These are phyloP conservation scores for Diaporthe humulicola DNA, from an alignment of 2,329 filamentous ascomycete genomes.

Conservation along the genomic window DNA sequence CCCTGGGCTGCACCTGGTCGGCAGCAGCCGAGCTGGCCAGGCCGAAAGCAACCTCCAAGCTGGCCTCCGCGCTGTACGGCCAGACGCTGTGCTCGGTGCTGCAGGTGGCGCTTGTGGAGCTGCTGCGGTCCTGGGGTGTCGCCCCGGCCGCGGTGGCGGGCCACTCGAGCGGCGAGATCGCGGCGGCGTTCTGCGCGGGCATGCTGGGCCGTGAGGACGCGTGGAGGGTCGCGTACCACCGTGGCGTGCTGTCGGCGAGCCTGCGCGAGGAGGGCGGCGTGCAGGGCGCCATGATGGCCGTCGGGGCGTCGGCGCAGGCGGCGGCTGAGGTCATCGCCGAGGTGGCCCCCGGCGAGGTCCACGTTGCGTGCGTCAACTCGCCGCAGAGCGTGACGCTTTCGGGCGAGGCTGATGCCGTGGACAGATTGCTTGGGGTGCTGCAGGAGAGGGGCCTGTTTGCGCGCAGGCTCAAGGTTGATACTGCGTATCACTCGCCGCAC, in stretches of 20 bases:
- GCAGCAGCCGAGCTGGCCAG: constrained; percentile 17
- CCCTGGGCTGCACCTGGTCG: constrained; percentile 29
- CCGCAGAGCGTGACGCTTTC: constrained; percentile 48
- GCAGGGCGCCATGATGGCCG: constrained; percentile 41
- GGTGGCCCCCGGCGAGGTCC: constrained; percentile 35
- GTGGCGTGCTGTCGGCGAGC: constrained; percentile 29
- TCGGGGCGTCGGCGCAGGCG: constrained; percentile 30
- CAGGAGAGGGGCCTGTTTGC: constrained; percentile 46
- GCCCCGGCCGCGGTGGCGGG: constrained; percentile 45
- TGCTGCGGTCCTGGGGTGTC: constrained; percentile 45
- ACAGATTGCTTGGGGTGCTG: constrained; percentile 38
- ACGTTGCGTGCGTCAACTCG: constrained; percentile 43
- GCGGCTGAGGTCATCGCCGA: constrained; percentile 38
- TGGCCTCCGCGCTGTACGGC: constrained; percentile 32
- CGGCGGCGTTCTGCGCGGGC: constrained; percentile 20
- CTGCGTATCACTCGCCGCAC: constrained; percentile 51
- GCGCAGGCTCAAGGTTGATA: constrained; percentile 48
- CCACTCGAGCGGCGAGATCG: constrained; percentile 45
- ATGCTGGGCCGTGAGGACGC: constrained; percentile 9
- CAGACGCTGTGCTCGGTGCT: constrained; percentile 52
- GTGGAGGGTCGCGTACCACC: constrained; percentile 53
- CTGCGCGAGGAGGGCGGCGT: neutral
- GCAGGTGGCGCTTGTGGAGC: constrained; percentile 53
- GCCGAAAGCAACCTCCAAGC: constrained; percentile 15
- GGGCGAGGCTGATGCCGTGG: constrained; percentile 47